A percentile compares a stretch with the other conserved stretches of the same genome.
These are phyloP conservation scores for Rhizomucor pusillus DNA, from an alignment of 371 early-diverging fungal species.

Conservation along the genomic window DNA sequence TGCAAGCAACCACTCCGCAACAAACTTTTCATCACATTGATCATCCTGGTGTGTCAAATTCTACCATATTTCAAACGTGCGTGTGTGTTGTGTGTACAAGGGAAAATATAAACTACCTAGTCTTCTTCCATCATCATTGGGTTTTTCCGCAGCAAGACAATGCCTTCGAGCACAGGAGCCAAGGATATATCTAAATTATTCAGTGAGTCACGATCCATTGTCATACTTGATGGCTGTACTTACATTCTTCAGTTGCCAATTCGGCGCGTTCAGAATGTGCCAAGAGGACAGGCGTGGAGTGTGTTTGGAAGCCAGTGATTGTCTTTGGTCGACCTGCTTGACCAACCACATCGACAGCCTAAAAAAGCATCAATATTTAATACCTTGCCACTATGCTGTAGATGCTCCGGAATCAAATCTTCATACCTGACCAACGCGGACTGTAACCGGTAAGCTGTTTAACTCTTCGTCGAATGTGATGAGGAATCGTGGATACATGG, in stretches of 20 bases:
- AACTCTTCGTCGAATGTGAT: constrained; percentile 89
- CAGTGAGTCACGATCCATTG: too few species aligned
- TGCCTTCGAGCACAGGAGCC: constrained; percentile 87
- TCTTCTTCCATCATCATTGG: constrained; percentile 74
- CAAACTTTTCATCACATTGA: too few species aligned
- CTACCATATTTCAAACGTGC: too few species aligned
- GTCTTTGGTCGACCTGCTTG: constrained; percentile 99
- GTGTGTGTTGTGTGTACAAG: constrained; percentile 17
- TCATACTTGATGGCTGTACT: too few species aligned
- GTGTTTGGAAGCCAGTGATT: constrained; percentile 98
- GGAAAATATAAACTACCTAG: constrained; percentile 5
- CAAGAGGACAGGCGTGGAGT: constrained; percentile 96
- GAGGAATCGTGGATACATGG: constrained; percentile 97
- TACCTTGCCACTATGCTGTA: not conserved
- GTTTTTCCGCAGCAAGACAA: constrained; percentile 94
- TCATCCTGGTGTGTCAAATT: too few species aligned
- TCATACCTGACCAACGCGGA: constrained; percentile 91
- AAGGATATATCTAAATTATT: constrained; percentile 59
- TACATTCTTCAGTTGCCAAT: constrained; percentile 95
- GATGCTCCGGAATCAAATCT: not conserved
- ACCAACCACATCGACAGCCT: constrained; percentile 98
- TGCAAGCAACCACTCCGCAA: too few species aligned
- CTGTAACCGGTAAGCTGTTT: constrained; percentile 76
- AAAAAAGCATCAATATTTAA: not conserved
- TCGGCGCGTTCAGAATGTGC: constrained; percentile 97